phyloP scores from a whole-genome alignment of 2,329 filamentous ascomycete species.

The Penicillium expansum region DNA sequence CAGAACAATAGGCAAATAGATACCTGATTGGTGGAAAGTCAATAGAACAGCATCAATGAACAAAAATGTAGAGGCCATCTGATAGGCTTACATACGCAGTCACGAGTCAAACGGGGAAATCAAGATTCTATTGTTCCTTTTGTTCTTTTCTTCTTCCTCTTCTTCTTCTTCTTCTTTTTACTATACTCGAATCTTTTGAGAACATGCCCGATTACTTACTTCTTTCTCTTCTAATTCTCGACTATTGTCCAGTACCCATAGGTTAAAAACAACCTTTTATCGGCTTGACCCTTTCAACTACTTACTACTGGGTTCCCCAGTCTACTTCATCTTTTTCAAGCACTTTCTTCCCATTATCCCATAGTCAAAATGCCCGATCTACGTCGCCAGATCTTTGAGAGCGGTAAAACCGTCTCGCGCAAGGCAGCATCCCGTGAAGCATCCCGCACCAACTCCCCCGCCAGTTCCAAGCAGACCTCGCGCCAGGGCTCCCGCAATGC shows the following conservation, averaged over 20 bases:
- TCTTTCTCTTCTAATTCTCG: background rate
- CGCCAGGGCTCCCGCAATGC: conserved; percentile 53
- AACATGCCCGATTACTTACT: background rate
- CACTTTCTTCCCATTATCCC: background rate
- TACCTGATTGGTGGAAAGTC: background rate
- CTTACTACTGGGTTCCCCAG: background rate
- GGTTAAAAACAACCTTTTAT: background rate
- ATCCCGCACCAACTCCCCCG: conserved; percentile 53
- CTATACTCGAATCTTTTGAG: background rate
- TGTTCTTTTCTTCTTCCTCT: background rate
- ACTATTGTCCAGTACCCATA: conserved; percentile 1
- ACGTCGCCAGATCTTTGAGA: conserved; percentile 60
- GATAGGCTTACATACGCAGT: conserved; percentile 2
- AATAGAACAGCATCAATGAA: no score
- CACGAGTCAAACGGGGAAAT: background rate
- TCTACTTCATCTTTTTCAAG: background rate
- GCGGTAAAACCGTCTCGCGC: conserved; percentile 63
- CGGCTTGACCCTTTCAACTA: background rate
- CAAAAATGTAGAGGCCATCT: no score
- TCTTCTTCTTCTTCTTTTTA: background rate
- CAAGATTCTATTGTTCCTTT: background rate
- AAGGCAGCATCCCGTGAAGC: conserved; percentile 57
- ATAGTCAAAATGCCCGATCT: conserved; percentile 46
- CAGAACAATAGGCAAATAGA: background rate
- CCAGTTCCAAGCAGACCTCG: conserved; percentile 52